Base-by-base conservation (phyloP, 2,329 filamentous ascomycete genomes). In the Venturia oleaginea region DNA sequence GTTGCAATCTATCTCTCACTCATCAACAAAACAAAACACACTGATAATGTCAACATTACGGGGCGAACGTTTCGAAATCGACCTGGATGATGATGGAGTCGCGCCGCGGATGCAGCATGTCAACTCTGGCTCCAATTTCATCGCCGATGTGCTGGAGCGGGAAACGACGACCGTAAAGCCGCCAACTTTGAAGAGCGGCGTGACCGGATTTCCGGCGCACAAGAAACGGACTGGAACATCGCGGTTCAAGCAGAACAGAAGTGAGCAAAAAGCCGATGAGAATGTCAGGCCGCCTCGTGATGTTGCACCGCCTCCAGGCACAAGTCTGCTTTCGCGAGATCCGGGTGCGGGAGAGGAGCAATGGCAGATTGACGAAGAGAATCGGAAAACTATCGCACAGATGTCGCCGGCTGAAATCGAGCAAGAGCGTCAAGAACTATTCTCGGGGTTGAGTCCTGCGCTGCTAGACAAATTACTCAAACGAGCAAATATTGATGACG, bases 351-450 rank as follows among this genome's bases (percentile, higher is more conserved):
- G 15, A 42, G 48, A 59, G 2, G 92, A 96, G 71, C 86, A 84
- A 71, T 78, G 79, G 67, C 80, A 83, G 5, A 97, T 99, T 73
- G 89, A 93, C 71, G 82, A 86, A 68, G 92, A 97, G 74, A 99
- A 97, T 71, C 84, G 78, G 55, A 82, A 86, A 65, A 84, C 84
- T 66, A 75, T 99, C 59, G 86, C 86, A 17, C 80, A 81, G 32
- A 97, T 99, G 94, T 89, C 89, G 1, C 78, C 85, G 0, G 83
- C 85, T 43, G 91, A 97, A 75, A 96, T 97, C 65, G 86, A 89
- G 67, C 81, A 87, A 69, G 92, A 94, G 66, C 85, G 88, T 54
- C 81, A 85, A 66, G 93, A 97, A 68, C 79, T 99, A n/a, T 81
- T 96, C 72, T 82, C 81, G n/a, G 85, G 84, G 8, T 76, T 97